These are phyloP conservation scores for Cordyceps fumosorosea DNA, from an alignment of 2,329 filamentous ascomycete species.

Conservation along the genomic window DNA sequence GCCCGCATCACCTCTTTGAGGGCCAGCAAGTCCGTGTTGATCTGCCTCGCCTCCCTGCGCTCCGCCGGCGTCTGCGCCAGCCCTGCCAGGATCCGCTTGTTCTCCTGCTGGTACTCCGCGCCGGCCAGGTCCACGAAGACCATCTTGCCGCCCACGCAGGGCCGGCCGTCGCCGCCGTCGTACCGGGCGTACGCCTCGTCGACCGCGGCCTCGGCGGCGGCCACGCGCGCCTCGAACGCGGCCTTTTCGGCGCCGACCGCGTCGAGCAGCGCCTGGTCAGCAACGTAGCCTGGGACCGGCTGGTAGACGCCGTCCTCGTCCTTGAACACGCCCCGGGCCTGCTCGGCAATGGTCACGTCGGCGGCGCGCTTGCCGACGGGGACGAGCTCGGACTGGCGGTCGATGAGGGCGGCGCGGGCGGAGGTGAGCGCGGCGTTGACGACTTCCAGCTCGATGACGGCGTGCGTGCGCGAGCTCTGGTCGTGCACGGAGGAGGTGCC, in stretches of 20 bases:
- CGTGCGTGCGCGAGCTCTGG: constrained; percentile 38
- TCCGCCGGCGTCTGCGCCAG: constrained; percentile 31
- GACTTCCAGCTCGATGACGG: constrained; percentile 35
- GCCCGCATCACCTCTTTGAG: constrained; percentile 41
- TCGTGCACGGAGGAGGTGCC: constrained; percentile 36
- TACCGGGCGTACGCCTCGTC: constrained; percentile 19
- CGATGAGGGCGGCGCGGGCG: constrained; percentile 30
- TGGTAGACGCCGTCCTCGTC: constrained; percentile 26
- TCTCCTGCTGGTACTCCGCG: constrained; percentile 34
- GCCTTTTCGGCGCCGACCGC: constrained; percentile 31
- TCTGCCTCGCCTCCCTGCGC: constrained; percentile 34
- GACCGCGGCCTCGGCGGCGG: constrained; percentile 28
- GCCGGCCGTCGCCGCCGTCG: constrained; percentile 7
- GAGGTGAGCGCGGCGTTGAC: constrained; percentile 29
- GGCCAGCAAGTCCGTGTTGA: constrained; percentile 38
- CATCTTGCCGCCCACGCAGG: constrained; percentile 33
- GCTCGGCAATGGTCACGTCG: constrained; percentile 13
- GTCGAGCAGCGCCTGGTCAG: constrained; percentile 33
- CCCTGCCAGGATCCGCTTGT: constrained; percentile 7
- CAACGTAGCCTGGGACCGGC: constrained; percentile 27
- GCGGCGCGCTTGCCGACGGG: constrained; percentile 27
- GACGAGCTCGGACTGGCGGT: constrained; percentile 37
- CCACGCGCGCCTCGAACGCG: constrained; percentile 27
- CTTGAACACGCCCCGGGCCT: constrained; percentile 23
- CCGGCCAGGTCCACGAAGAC: constrained; percentile 41